phyloP scores from a whole-genome alignment of 352 stramenopile genomes.

The Phytophthora agathidicida region DNA sequence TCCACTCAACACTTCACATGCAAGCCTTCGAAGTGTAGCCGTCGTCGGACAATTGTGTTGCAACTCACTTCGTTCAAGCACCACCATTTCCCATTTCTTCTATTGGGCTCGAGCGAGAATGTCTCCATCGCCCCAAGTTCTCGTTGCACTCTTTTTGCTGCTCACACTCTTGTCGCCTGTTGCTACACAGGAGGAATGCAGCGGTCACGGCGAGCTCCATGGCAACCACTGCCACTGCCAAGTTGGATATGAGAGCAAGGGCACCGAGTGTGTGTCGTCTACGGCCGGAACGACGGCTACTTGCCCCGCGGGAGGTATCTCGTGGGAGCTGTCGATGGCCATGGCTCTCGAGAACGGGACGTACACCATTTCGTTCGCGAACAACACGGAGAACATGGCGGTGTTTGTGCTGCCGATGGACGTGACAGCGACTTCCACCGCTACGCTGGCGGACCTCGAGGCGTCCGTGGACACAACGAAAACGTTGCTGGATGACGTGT shows the following conservation, averaged over 20 bases:
- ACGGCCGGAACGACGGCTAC: conserved; percentile 20
- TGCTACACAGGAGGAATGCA: conserved; percentile 39
- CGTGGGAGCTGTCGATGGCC: conserved; percentile 47
- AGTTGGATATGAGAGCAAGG: conserved; percentile 46
- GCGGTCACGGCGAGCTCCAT: conserved; percentile 47
- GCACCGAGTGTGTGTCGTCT: conserved; percentile 43
- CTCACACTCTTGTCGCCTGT: conserved; percentile 12
- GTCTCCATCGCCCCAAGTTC: neutral
- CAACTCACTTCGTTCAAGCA: conserved; percentile 4
- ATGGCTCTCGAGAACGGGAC: conserved; percentile 52
- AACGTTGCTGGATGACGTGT: conserved; percentile 43
- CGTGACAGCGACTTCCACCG: conserved; percentile 16
- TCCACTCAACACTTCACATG: conserved; percentile 6
- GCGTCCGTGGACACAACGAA: conserved; percentile 27
- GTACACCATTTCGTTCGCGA: conserved; percentile 45
- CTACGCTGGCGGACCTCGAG: conserved; percentile 30
- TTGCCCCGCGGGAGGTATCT: conserved; percentile 43
- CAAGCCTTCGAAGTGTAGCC: too few species aligned
- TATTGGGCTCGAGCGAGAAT: conserved; percentile 1
- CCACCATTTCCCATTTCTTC: conserved; percentile 12
- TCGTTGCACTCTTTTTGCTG: conserved; percentile 20
- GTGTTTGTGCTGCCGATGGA: conserved; percentile 44
- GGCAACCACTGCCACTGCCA: conserved; percentile 57
- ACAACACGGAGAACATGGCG: conserved; percentile 57
- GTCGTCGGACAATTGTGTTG: neutral